phyloP scores from a whole-genome alignment of 2,329 filamentous ascomycete genomes.

The Xylaria multiplex region DNA sequence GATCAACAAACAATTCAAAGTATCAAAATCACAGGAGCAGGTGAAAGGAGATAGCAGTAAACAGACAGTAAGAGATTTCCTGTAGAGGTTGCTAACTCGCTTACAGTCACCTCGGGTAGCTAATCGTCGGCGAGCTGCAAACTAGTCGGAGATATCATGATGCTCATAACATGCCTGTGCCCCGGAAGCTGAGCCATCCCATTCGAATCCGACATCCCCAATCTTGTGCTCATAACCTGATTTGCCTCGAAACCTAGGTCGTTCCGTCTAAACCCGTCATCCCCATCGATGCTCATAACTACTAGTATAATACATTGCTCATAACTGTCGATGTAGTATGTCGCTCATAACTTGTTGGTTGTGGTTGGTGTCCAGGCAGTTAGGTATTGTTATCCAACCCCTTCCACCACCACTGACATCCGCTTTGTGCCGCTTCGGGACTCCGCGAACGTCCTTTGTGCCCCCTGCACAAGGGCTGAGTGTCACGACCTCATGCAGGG shows the following conservation, averaged over 20 bases:
- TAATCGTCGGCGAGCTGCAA: constrained; percentile 23
- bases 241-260: constrained; percentile 29
- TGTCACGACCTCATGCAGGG: constrained; percentile 31
- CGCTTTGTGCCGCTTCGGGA: constrained; percentile 35
- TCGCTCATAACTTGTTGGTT: constrained; percentile 32
- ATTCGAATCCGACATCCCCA: constrained; percentile 28
- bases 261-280: constrained; percentile 26
- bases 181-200: constrained; percentile 32
- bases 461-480: constrained; percentile 21
- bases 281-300: constrained; percentile 3
- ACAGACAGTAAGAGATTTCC: constrained; percentile 24
- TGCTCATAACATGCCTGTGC: constrained; percentile 33
- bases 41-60: background rate
- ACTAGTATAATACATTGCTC: background rate
- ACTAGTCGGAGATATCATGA: constrained; percentile 16
- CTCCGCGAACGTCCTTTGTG: constrained; percentile 30
- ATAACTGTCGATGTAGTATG: constrained; percentile 11
- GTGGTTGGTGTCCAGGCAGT: background rate
- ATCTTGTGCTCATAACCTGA: constrained; percentile 32
- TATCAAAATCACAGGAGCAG: background rate
- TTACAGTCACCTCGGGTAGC: constrained; percentile 27
- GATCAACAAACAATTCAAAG: background rate
- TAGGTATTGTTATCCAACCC: constrained; percentile 31
- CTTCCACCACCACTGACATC: constrained; percentile 22
- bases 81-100: constrained; percentile 32